Base-by-base conservation (phyloP, 352 stramenopile species). In the Phytopythium boreale region DNA sequence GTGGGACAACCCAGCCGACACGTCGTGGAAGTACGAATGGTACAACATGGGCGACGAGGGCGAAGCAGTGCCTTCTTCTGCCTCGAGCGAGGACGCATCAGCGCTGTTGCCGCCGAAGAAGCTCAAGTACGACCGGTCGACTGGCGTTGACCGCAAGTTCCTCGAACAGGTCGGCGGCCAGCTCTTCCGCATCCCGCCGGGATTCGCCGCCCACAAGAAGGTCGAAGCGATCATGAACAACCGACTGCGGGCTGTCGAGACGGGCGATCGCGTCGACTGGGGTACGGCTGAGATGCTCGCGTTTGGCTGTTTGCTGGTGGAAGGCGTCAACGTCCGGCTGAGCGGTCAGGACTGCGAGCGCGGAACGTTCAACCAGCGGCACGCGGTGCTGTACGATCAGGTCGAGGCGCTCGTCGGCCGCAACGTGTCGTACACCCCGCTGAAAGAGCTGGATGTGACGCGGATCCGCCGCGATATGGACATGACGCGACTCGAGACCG, bases 401-500 rank as follows among this genome's bases (percentile, higher is more conserved):
- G 87, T 87, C 43, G 82, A 92, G 69, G 82, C 84, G 31, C 63
- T 93, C 1, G 84, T 76, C 2, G 80, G 81, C 0, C 72, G 83
- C 19, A 91, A 98, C 61, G 82, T 92, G 61, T 92, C 94, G 52
- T 98, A 98, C 76, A 98, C 89, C 17, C 97, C 97, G n/a, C 70
- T 99, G 12, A 98, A 99, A 20, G 73, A 87, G 56, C 77, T 93
- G 2, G 55, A 74, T 29, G 66, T 86, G 8, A 68, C 76, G 2
- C 72, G 71, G 4, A 78, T 91, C 34, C 72, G 75, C 63, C 75
- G 66, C 20, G 75, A 75, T 2, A 56, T 84, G 4, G 67, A 70
- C 47, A 76, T 86, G 43, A 59, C 60, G 1, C 72, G 76, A 0
- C 56, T 89, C 17, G 81, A 88, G 67, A 65, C 74, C 10, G 70